Evolutionary conservation across 2,329 filamentous ascomycete species (phyloP).

Genomic region (Trichoderma hamatum): DNA sequence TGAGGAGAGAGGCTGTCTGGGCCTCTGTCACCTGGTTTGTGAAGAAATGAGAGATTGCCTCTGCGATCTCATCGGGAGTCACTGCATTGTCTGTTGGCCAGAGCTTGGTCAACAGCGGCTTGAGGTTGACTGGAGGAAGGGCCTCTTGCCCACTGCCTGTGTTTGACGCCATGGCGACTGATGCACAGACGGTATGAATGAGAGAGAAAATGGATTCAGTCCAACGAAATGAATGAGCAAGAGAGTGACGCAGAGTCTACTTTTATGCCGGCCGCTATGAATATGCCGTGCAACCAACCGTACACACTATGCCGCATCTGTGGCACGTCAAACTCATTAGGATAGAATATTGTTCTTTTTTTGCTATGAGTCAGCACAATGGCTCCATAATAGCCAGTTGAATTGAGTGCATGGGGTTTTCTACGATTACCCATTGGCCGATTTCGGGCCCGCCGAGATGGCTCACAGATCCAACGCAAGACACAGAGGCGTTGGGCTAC

Average conservation of each 20-base stretch:
- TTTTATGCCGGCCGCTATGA: neutral
- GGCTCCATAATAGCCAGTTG: neutral
- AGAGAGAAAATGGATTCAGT: neutral
- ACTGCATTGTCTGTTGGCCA: conserved; percentile 64
- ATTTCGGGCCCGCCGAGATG: conserved; percentile 20
- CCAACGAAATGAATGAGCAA: neutral
- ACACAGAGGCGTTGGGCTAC: neutral
- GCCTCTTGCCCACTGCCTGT: conserved; percentile 31
- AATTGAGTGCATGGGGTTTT: neutral
- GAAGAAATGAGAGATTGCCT: conserved; percentile 90
- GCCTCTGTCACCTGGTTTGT: conserved; percentile 86
- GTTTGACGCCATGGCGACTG: conserved; percentile 37
- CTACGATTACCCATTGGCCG: conserved; percentile 26
- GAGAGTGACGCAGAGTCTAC: neutral
- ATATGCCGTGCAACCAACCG: conserved; percentile 3
- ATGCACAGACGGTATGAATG: conserved; percentile 18
- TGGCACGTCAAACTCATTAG: neutral
- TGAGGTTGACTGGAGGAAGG: conserved; percentile 59
- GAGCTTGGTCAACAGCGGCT: conserved; percentile 71
- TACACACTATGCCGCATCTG: conserved; percentile 12
- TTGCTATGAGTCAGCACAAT: conserved; percentile 20
- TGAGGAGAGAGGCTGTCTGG: conserved; percentile 84
- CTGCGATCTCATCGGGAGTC: conserved; percentile 79
- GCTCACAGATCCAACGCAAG: neutral
- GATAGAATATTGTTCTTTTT: neutral